Conservation (phyloP, 1,284 basidiomycete species). For the Peniophora sp. region DNA sequence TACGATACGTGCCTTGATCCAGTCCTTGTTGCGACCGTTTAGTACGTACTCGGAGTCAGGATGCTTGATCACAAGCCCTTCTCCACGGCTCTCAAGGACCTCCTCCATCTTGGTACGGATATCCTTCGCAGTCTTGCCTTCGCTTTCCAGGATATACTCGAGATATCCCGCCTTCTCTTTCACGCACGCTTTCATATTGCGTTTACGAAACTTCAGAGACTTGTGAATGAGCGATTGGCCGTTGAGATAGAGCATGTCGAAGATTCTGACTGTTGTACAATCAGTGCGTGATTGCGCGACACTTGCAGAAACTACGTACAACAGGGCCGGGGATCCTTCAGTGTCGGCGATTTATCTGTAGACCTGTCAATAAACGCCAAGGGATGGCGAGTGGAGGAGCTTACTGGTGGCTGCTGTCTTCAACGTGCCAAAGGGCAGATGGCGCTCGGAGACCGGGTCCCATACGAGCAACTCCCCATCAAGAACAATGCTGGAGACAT, state of each 20-base stretch:
- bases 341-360: conserved; percentile 62
- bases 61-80: conserved; percentile 89
- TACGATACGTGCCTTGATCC: conserved; percentile 66
- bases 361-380: neutral
- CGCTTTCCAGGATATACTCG: conserved; percentile 67
- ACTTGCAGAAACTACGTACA: conserved; percentile 43
- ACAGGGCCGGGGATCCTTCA: conserved; percentile 75
- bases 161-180: conserved; percentile 67
- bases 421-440: conserved; percentile 84
- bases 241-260: conserved; percentile 86
- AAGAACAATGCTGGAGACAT: conserved; percentile 64
- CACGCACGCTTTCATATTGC: conserved; percentile 57
- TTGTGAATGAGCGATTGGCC: conserved; percentile 60
- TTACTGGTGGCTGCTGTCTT: conserved; percentile 83
- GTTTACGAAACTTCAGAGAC: conserved; percentile 59
- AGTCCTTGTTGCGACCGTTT: conserved; percentile 81
- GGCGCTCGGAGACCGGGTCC: conserved; percentile 82
- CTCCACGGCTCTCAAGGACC: conserved; percentile 76
- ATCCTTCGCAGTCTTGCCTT: conserved; percentile 73
- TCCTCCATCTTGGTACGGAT: conserved; percentile 73
- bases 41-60: conserved; percentile 71
- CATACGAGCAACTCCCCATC: conserved; percentile 97
- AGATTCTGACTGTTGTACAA: conserved; percentile 72
- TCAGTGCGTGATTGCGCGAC: conserved; percentile 2
- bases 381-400: conserved; percentile 13